These are phyloP conservation scores for Tetraselmis chui DNA, from an alignment of 139 green algal genomes.

Conservation along the genomic window DNA sequence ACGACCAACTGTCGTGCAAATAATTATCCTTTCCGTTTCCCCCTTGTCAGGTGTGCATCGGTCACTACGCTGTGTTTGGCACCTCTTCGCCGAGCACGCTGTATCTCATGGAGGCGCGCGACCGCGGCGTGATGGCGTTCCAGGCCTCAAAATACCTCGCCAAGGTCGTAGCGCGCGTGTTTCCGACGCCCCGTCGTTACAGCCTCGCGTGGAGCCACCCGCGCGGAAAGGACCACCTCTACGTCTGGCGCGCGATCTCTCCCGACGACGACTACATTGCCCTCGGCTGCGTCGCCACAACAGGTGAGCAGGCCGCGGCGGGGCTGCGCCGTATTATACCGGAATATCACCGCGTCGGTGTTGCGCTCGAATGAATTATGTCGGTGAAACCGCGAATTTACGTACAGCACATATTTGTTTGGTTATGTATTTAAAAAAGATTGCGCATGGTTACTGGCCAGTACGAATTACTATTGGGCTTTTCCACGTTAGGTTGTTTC, in stretches of 20 bases:
- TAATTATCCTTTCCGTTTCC: too few species aligned
- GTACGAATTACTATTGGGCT: too few species aligned
- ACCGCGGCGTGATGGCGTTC: not conserved
- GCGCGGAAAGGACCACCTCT: not conserved
- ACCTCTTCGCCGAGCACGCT: not conserved
- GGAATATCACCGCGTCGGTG: too few species aligned
- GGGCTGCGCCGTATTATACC: too few species aligned
- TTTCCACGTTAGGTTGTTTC: too few species aligned
- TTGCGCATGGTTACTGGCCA: too few species aligned
- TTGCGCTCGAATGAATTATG: too few species aligned
- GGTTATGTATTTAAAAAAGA: too few species aligned
- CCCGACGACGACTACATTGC: not conserved
- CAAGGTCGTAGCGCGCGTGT: not conserved
- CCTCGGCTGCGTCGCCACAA: not conserved
- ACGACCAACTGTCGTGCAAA: too few species aligned
- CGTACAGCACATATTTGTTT: too few species aligned
- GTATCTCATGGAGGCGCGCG: not conserved
- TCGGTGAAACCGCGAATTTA: too few species aligned
- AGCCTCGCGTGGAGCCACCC: not conserved
- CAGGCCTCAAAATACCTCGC: not conserved
- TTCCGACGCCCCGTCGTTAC: not conserved
- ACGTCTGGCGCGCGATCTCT: not conserved
- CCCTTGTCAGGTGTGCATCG: not conserved
- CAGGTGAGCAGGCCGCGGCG: too few species aligned
- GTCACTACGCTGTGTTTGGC: not conserved